Conservation (phyloP, 306 rosid species). For the Vachellia pachyceras region DNA sequence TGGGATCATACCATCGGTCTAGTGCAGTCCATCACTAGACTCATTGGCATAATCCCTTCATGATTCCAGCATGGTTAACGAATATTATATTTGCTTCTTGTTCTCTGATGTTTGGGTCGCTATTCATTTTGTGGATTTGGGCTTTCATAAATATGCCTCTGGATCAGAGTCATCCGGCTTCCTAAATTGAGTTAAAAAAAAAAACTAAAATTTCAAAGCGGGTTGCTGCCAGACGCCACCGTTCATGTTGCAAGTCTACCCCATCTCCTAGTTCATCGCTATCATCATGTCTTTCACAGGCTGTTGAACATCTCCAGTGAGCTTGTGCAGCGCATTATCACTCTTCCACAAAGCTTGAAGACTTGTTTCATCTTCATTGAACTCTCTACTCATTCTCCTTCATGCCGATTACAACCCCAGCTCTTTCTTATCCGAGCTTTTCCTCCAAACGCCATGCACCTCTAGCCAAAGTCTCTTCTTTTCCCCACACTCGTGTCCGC, state of each 20-base stretch:
- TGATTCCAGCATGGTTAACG: too few species aligned
- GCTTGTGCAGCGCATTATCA: not conserved
- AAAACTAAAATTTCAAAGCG: not conserved
- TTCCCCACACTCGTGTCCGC: conserved; percentile 32
- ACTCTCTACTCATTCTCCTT: not conserved
- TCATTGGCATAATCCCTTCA: too few species aligned
- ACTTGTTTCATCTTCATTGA: not conserved
- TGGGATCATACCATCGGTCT: too few species aligned
- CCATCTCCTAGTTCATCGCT: not conserved
- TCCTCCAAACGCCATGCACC: conserved; percentile 46
- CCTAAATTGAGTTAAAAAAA: too few species aligned
- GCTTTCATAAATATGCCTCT: too few species aligned
- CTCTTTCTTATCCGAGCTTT: conserved; percentile 48
- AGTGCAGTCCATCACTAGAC: too few species aligned
- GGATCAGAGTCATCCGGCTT: too few species aligned
- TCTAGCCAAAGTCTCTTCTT: conserved; percentile 27
- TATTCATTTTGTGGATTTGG: too few species aligned
- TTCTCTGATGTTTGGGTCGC: too few species aligned
- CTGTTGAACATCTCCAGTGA: not conserved
- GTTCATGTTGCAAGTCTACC: not conserved
- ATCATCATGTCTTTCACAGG: not conserved
- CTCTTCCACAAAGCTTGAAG: not conserved
- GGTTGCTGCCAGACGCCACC: not conserved
- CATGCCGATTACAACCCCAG: conserved; percentile 58
- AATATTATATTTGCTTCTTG: too few species aligned